A percentile compares a stretch with the other conserved stretches of the same genome.
Evolutionary conservation across 345 rosid genomes (phyloP).

Genomic region (Citropsis articulata): DNA sequence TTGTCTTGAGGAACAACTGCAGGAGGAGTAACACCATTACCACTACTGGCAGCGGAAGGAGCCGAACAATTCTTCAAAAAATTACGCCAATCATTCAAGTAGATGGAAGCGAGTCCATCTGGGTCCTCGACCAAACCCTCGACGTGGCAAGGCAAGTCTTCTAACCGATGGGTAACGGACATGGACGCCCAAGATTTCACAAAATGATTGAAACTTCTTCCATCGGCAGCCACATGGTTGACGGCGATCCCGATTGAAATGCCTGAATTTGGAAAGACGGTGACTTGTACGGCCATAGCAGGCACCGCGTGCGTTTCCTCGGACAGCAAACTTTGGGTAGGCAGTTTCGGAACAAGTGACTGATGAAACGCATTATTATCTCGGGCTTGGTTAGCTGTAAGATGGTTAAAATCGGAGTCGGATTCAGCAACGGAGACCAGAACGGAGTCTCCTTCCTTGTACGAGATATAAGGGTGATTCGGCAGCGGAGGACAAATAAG

Average conservation of each 20-base stretch:
- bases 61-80: too few relatives aligned
- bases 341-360: conserved; percentile 27
- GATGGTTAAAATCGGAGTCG: conserved; percentile 20
- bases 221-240: background rate
- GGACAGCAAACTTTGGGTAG: background rate
- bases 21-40: too few relatives aligned
- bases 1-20: background rate
- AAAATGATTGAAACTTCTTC: background rate
- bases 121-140: background rate
- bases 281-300: background rate
- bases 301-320: background rate
- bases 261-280: background rate
- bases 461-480: conserved; percentile 20
- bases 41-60: too few relatives aligned
- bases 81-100: background rate
- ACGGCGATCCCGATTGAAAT: background rate
- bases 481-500: conserved; percentile 23
- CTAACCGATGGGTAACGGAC: background rate
- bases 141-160: background rate
- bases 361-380: conserved; percentile 13
- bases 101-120: background rate
- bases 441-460: conserved; percentile 29
- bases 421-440: conserved; percentile 34
- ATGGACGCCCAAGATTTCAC: background rate
- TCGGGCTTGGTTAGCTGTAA: conserved; percentile 22